A percentile compares a stretch with the other conserved stretches of the same genome.
These are phyloP conservation scores for Pseudonitzschia multistriata DNA, from an alignment of 108 stramenopile species.

Conservation along the genomic window DNA sequence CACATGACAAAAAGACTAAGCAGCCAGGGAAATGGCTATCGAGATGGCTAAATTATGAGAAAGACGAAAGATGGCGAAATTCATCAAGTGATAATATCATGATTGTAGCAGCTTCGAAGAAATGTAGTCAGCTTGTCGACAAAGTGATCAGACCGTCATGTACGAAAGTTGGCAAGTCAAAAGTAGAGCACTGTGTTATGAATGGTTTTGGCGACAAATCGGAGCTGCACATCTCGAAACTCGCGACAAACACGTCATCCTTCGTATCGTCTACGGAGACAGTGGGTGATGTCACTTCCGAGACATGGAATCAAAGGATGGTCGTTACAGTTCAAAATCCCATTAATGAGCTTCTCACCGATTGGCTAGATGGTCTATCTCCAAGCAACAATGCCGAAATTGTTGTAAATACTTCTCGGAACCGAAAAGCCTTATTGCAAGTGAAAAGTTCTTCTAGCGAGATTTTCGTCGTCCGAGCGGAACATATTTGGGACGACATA, in stretches of 20 bases:
- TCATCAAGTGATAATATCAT: not conserved
- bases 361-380: conserved; percentile 3
- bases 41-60: not conserved
- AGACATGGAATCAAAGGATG: not conserved
- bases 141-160: not conserved
- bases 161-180: not conserved
- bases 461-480: conserved; percentile 4
- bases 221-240: conserved; percentile 8
- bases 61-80: not conserved
- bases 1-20: conserved; percentile 14
- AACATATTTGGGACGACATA: conserved; percentile 10
- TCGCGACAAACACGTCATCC: not conserved
- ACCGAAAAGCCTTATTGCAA: conserved; percentile 1
- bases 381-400: not conserved
- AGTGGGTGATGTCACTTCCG: not conserved
- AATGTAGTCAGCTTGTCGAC: not conserved
- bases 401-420: not conserved
- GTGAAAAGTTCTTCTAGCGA: not conserved
- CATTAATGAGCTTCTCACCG: not conserved
- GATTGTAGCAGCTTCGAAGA: conserved; percentile 1
- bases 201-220: not conserved
- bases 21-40: not conserved
- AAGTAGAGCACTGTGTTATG: conserved; percentile 1
- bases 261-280: not conserved
- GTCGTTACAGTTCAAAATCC: conserved; percentile 12